Evolutionary conservation across 2,329 filamentous ascomycete species (phyloP).

Genomic region (Sporothrix humicola): DNA sequence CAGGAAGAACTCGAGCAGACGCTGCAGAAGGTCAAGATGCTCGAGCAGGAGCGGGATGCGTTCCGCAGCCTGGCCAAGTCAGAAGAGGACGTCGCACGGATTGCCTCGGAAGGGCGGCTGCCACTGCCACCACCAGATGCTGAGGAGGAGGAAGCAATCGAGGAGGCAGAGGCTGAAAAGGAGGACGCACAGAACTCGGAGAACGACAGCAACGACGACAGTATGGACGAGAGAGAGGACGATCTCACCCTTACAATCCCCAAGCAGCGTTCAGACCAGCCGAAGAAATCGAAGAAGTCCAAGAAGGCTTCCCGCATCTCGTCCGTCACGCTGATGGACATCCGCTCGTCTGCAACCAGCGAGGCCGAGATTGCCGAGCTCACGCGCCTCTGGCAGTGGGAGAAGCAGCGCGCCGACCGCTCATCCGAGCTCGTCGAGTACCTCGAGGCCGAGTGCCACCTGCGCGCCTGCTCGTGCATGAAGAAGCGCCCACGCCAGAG

Average conservation of each 20-base stretch:
- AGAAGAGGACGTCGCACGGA: constrained; percentile 70
- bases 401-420: constrained; percentile 67
- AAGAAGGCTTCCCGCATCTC: constrained; percentile 52
- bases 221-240: constrained; percentile 14
- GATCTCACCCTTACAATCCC: constrained; percentile 54
- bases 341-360: constrained; percentile 60
- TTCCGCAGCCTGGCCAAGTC: constrained; percentile 74
- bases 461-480: constrained; percentile 69
- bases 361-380: constrained; percentile 66
- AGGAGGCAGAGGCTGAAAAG: constrained; percentile 45
- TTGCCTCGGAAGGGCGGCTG: constrained; percentile 73
- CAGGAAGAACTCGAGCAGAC: constrained; percentile 71
- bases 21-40: constrained; percentile 65
- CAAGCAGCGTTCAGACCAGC: constrained; percentile 55
- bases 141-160: constrained; percentile 56
- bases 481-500: constrained; percentile 48
- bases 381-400: constrained; percentile 59
- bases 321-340: constrained; percentile 53
- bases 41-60: constrained; percentile 76
- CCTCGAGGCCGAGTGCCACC: constrained; percentile 73
- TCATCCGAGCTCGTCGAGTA: constrained; percentile 77
- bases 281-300: constrained; percentile 52
- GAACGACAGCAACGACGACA: constrained; percentile 15
- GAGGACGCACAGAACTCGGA: neutral
- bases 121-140: constrained; percentile 62